Evolutionary conservation across 768 basidiomycete genomes (phyloP).

Genomic region (Brasilioporus rufonigricans): DNA sequence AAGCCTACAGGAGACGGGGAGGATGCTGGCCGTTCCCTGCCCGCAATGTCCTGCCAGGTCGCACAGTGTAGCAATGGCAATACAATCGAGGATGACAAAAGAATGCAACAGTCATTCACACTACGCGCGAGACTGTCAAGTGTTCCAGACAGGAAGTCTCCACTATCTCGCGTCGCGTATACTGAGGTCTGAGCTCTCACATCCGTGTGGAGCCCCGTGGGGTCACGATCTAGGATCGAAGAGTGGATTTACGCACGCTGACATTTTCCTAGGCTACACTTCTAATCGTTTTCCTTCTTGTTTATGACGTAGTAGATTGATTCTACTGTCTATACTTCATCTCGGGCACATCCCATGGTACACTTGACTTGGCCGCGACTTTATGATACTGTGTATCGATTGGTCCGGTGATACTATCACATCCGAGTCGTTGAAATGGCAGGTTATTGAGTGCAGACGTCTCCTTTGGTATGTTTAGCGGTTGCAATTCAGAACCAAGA

Average conservation of each 20-base stretch:
- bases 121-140: conserved; percentile 11
- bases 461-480: too few species aligned
- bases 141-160: conserved; percentile 24
- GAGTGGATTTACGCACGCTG: neutral
- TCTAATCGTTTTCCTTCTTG: conserved; percentile 13
- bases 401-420: neutral
- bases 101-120: neutral
- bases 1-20: conserved; percentile 2
- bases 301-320: conserved; percentile 25
- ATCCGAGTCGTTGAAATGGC: neutral
- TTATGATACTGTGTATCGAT: conserved; percentile 32
- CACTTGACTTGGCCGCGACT: neutral
- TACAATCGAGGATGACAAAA: conserved; percentile 2
- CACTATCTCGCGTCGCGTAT: conserved; percentile 22
- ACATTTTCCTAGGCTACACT: neutral
- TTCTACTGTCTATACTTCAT: conserved; percentile 22
- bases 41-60: conserved; percentile 3
- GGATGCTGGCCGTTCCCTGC: conserved; percentile 12
- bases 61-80: neutral
- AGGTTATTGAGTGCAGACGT: too few species aligned
- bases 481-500: too few species aligned
- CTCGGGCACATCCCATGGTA: neutral
- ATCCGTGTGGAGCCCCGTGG: neutral
- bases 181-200: conserved; percentile 21
- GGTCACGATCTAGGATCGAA: neutral